These are phyloP conservation scores for Hericium rajendrae DNA, from an alignment of 768 basidiomycete genomes.

Conservation along the genomic window DNA sequence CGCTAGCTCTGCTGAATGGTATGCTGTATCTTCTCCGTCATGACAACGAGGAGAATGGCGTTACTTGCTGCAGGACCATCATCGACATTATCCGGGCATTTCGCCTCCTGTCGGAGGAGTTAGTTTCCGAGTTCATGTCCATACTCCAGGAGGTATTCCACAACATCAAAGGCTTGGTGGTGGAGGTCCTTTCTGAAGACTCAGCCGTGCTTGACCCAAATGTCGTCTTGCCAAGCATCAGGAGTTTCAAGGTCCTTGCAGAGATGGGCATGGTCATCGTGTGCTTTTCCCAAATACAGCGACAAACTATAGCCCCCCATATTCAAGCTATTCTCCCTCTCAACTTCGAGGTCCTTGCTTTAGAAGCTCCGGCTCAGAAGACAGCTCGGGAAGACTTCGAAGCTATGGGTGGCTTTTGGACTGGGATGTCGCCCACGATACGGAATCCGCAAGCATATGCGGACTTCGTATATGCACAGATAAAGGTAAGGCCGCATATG, in stretches of 20 bases:
- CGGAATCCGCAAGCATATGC: constrained; percentile 64
- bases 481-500: constrained; percentile 49
- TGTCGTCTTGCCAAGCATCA: constrained; percentile 55
- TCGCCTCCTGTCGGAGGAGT: constrained; percentile 61
- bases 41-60: constrained; percentile 96
- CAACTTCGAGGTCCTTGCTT: constrained; percentile 68
- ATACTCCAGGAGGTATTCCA: constrained; percentile 72
- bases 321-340: constrained; percentile 64
- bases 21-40: constrained; percentile 76
- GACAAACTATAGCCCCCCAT: constrained; percentile 49
- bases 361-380: constrained; percentile 77
- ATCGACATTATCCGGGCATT: constrained; percentile 81
- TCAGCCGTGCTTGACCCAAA: constrained; percentile 47
- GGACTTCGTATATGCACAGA: constrained; percentile 82
- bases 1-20: constrained; percentile 58
- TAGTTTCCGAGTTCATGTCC: constrained; percentile 68
- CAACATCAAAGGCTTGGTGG: constrained; percentile 64
- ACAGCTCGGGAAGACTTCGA: constrained; percentile 70
- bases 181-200: constrained; percentile 64
- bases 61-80: constrained; percentile 82
- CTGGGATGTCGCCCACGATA: constrained; percentile 72
- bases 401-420: constrained; percentile 74
- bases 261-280: constrained; percentile 92
- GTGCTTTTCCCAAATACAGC: constrained; percentile 78
- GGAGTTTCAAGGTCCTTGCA: constrained; percentile 88